phyloP scores from a whole-genome alignment of 2,329 filamentous ascomycete species.

The Paraphoma chrysanthemicola region DNA sequence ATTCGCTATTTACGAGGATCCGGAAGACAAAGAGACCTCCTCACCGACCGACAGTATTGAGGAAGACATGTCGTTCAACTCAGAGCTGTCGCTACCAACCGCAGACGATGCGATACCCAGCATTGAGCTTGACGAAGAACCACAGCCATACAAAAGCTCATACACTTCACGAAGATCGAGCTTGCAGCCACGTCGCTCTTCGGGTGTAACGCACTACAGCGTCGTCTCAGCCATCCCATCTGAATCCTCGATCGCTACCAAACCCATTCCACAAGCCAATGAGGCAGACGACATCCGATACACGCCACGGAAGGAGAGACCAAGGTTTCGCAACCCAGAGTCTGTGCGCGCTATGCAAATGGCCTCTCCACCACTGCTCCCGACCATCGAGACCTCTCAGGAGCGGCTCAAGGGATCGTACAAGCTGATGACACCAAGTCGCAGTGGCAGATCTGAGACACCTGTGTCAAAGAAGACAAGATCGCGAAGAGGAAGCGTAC shows the following conservation, averaged over 20 bases:
- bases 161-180: constrained; percentile 39
- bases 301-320: constrained; percentile 65
- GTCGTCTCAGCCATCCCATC: constrained; percentile 49
- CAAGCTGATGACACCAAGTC: constrained; percentile 41
- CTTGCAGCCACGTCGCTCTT: constrained; percentile 32
- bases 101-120: constrained; percentile 38
- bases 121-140: constrained; percentile 38
- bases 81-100: constrained; percentile 34
- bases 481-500: constrained; percentile 34
- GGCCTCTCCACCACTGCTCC: constrained; percentile 61
- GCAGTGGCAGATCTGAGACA: constrained; percentile 39
- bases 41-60: constrained; percentile 42
- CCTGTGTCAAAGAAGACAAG: constrained; percentile 37
- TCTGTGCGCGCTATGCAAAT: constrained; percentile 75
- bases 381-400: constrained; percentile 36
- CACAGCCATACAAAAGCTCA: constrained; percentile 39
- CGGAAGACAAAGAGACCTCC: constrained; percentile 36
- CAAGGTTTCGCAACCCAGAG: constrained; percentile 73
- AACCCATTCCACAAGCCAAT: constrained; percentile 32
- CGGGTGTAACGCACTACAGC: constrained; percentile 39
- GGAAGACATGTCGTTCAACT: constrained; percentile 42
- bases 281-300: constrained; percentile 51
- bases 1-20: constrained; percentile 44
- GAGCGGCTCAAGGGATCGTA: constrained; percentile 41
- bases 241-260: constrained; percentile 45